Conservation (phyloP, 2,329 filamentous ascomycete genomes). For the Lachnellula cervina region DNA sequence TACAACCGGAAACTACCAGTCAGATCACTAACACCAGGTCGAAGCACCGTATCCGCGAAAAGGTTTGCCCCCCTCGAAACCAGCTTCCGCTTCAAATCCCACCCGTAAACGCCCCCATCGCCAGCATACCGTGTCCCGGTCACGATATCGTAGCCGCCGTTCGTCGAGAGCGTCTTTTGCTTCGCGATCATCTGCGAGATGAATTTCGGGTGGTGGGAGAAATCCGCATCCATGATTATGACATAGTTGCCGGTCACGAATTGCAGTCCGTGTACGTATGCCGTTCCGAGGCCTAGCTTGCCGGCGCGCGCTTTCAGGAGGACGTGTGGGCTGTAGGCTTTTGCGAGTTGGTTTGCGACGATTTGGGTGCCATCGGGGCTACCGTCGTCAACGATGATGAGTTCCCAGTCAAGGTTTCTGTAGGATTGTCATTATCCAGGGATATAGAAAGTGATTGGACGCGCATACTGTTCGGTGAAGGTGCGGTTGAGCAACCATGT, state of each 20-base stretch:
- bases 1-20: conserved; percentile 94
- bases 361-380: conserved; percentile 93
- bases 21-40: conserved; percentile 82
- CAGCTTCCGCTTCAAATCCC: conserved; percentile 89
- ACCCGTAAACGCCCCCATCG: conserved; percentile 85
- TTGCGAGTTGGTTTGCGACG: conserved; percentile 84
- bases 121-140: conserved; percentile 93
- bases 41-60: conserved; percentile 87
- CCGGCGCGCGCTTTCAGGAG: conserved; percentile 82
- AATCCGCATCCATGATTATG: conserved; percentile 99
- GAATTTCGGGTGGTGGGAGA: conserved; percentile 98
- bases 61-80: conserved; percentile 85
- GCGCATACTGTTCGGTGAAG: conserved; percentile 78
- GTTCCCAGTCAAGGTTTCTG: conserved; percentile 92
- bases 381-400: conserved; percentile 97
- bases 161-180: conserved; percentile 52
- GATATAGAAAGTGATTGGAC: neutral
- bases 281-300: conserved; percentile 40
- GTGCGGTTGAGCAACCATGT: conserved; percentile 89
- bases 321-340: conserved; percentile 75
- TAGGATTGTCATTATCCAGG: neutral
- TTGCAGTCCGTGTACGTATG: conserved; percentile 42
- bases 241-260: conserved; percentile 90
- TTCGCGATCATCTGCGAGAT: conserved; percentile 87
- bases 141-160: conserved; percentile 86